A percentile compares a stretch with the other conserved stretches of the same genome.
These are phyloP conservation scores for Bassia scoparia DNA, from an alignment of 148 eudicot genomes.

Conservation along the genomic window DNA sequence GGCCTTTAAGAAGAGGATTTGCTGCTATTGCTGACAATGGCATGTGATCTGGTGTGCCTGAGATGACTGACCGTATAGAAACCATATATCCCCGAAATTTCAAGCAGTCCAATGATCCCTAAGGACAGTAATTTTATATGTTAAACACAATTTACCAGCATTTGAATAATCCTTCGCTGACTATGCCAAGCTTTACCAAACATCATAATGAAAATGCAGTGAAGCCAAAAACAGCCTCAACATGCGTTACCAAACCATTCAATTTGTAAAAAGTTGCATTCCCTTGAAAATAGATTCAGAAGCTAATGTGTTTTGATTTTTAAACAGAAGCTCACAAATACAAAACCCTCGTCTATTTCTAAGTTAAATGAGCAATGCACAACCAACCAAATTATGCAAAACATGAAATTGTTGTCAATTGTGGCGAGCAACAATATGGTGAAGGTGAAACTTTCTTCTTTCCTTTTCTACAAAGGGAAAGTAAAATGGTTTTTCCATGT, in stretches of 20 bases:
- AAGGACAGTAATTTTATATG: not conserved
- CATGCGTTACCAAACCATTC: too few species aligned
- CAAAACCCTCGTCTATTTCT: not conserved
- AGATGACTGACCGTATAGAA: conserved; percentile 65
- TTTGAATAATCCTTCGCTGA: not conserved
- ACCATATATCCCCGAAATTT: conserved; percentile 76
- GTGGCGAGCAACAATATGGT: not conserved
- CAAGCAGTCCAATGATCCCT: conserved; percentile 84
- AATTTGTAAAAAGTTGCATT: too few species aligned
- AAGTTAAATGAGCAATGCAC: not conserved
- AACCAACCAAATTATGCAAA: not conserved
- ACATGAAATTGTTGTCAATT: not conserved
- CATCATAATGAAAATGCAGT: not conserved
- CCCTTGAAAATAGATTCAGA: too few species aligned
- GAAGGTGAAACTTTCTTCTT: not conserved
- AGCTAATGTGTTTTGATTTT: too few species aligned
- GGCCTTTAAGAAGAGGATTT: conserved; percentile 73
- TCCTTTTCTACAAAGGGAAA: too few species aligned
- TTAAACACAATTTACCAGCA: not conserved
- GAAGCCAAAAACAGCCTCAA: too few species aligned
- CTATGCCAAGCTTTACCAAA: not conserved
- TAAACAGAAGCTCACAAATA: too few species aligned
- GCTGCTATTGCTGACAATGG: conserved; percentile 63
- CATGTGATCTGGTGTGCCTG: conserved; percentile 65
- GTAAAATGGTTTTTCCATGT: too few species aligned